phyloP scores from a whole-genome alignment of 2,329 filamentous ascomycete genomes.

The Ceratocystis lukuohia region DNA sequence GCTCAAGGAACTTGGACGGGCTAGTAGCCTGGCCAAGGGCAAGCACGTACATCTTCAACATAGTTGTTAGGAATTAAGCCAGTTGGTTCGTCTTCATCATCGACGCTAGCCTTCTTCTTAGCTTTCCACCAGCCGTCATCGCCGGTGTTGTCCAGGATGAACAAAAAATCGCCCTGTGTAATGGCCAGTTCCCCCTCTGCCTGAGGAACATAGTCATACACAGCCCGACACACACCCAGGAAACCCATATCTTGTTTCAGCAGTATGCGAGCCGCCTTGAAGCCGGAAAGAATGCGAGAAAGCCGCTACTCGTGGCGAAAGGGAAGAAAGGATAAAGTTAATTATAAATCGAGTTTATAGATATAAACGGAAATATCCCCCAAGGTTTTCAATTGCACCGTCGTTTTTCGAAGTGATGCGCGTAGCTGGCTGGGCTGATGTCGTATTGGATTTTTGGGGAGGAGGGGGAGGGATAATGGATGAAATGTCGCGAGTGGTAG shows the following conservation, averaged over 20 bases:
- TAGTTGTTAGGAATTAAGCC: constrained; percentile 92
- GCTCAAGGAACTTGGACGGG: not conserved
- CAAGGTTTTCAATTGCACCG: not conserved
- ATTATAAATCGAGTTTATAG: not conserved
- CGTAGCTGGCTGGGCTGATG: not conserved
- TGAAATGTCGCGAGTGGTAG: not conserved
- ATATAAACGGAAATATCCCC: not conserved
- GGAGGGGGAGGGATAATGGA: not conserved
- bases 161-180: constrained; percentile 74
- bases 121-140: constrained; percentile 89
- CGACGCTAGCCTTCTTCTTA: constrained; percentile 72
- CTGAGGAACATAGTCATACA: constrained; percentile 88
- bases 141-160: constrained; percentile 67
- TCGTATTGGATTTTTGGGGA: not conserved
- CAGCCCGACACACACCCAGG: constrained; percentile 73
- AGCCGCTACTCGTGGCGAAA: not conserved
- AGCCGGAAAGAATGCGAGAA: not conserved
- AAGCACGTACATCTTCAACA: constrained; percentile 60
- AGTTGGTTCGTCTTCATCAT: constrained; percentile 82
- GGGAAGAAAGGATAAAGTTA: not conserved
- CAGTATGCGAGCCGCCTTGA: not conserved
- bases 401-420: not conserved
- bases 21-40: constrained; percentile 1
- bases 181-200: constrained; percentile 75
- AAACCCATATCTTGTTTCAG: constrained; percentile 58